Percentiles rank a stretch among this genome's conserved stretches.
phyloP scores from a whole-genome alignment of 2,329 filamentous ascomycete genomes.

The Cladosporium colombiae region DNA sequence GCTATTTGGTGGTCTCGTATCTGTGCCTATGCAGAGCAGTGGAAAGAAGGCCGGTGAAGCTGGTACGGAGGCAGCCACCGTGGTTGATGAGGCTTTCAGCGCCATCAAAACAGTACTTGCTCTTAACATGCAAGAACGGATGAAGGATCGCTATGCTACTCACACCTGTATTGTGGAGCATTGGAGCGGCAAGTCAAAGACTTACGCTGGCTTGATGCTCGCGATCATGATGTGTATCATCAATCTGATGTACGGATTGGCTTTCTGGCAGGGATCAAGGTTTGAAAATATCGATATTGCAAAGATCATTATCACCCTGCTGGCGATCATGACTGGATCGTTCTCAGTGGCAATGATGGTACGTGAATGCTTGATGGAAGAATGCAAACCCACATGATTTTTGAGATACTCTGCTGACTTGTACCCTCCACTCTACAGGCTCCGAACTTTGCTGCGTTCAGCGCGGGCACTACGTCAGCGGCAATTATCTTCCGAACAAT shows the following conservation, averaged over 20 bases:
- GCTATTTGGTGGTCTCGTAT: constrained; percentile 70
- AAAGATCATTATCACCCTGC: constrained; percentile 69
- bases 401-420: neutral
- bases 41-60: constrained; percentile 73
- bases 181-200: constrained; percentile 66
- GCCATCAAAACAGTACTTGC: constrained; percentile 86
- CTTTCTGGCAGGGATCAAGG: constrained; percentile 65
- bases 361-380: neutral
- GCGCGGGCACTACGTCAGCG: constrained; percentile 78
- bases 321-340: constrained; percentile 39
- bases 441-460: constrained; percentile 72
- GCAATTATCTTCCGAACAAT: constrained; percentile 90
- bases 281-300: constrained; percentile 70
- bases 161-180: constrained; percentile 71
- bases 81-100: constrained; percentile 88
- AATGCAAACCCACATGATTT: too few relatives aligned
- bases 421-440: neutral
- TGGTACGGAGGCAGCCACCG: constrained; percentile 77
- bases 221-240: constrained; percentile 77
- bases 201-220: constrained; percentile 60
- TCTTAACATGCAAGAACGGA: constrained; percentile 84
- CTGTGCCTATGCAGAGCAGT: constrained; percentile 72
- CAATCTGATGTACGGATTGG: constrained; percentile 58
- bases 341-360: constrained; percentile 31
- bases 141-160: constrained; percentile 76